Base-by-base conservation (phyloP, 139 green algal species). In the Chlorella ohadii region DNA sequence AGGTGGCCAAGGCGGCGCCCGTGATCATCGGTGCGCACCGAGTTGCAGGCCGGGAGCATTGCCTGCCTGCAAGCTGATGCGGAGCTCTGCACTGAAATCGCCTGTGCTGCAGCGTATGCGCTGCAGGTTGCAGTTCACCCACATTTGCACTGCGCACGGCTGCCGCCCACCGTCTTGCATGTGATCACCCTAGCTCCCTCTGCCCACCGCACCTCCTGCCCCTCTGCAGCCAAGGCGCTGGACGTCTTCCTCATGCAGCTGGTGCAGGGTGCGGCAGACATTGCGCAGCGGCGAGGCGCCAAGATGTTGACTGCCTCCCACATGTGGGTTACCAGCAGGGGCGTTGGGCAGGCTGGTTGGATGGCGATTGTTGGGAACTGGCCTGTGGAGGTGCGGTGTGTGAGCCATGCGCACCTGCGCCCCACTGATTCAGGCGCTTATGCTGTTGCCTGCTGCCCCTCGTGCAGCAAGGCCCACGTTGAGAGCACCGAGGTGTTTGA, bases 1-100 rank as follows among this genome's bases (percentile, higher is more conserved):
- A 98, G 84, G 98, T 99, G 55, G 92, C 95, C 15, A 91, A 96
- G 44, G 93, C 95, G 0, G 96, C 94, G 3, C 96, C 96, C 7
- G 87, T 98, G 0, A 72, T 98, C 6, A 95, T 99, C 31, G 93
- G 96, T 98, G 75, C 72, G 90, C 31, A n/a, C 39, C 34, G 44
- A 11, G 44, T 55, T 55, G 44, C 44, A 55, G 6, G 51, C 2
- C 15, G 19, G 51, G 44, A 9, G 44, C 44, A 22, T 22, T 59
- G 51, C 51, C 11, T 59, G n/a, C 44, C 7, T 51, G 44, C 44
- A 9, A 16, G 44, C 61, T 2, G 9, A 33, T 34, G 61, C 9
- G 22, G 64, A 28, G 13, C 20, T 9, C 28, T 33, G 59, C 59
- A 66, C 22, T 31, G n/a, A n/a, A n/a, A n/a, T n/a, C n/a, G n/a